Evolutionary conservation across 305 asterid species (phyloP).

Genomic region (Coffea humblotiana): DNA sequence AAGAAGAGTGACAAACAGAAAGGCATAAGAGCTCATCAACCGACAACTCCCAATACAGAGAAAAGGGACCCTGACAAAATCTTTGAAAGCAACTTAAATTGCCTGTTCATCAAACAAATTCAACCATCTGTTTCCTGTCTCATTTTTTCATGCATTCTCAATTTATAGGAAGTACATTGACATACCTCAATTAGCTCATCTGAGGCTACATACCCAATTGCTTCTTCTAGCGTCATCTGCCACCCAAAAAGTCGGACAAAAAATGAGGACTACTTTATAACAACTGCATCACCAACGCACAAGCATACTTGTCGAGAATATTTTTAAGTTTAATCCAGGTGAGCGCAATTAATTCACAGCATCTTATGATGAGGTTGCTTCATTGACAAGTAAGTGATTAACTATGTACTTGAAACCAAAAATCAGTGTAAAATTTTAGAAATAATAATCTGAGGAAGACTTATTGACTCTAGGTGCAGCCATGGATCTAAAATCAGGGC

Average conservation of each 20-base stretch:
- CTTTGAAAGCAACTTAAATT: neutral
- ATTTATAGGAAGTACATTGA: neutral
- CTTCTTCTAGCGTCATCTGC: slow-evolving; percentile 96
- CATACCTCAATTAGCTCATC: slow-evolving; percentile 96
- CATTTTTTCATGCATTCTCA: neutral
- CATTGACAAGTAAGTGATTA: neutral
- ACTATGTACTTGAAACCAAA: neutral
- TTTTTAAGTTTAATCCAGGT: neutral
- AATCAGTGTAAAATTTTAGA: neutral
- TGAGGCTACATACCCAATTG: slow-evolving; percentile 93
- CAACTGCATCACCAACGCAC: neutral
- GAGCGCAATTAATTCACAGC: neutral
- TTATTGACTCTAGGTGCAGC: neutral
- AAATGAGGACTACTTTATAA: neutral
- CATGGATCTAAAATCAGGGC: neutral
- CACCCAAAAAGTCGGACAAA: neutral
- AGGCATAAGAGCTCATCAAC: too few relatives aligned
- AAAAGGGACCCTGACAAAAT: too few relatives aligned
- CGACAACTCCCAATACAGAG: too few relatives aligned
- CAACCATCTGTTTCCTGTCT: neutral
- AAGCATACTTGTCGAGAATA: neutral
- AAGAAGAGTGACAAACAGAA: neutral
- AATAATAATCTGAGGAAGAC: neutral
- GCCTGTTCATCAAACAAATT: neutral
- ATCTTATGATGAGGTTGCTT: neutral